phyloP scores from a whole-genome alignment of 305 asterid genomes.

The Fraxinus greggii region DNA sequence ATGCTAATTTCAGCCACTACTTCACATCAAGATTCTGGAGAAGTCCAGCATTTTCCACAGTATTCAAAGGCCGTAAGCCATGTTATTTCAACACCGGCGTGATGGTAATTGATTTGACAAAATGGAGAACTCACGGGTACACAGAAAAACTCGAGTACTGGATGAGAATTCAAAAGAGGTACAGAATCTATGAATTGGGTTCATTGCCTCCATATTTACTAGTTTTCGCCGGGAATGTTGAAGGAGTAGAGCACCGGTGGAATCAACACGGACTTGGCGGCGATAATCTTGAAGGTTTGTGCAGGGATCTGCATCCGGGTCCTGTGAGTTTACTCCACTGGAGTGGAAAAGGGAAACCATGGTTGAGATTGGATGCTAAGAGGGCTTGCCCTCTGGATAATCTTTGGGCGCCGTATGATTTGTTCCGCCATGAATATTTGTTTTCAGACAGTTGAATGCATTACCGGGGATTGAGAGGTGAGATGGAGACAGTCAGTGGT shows the following conservation, averaged over 20 bases:
- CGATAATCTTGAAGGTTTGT: slow-evolving; percentile 69
- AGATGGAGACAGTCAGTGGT: slow-evolving; percentile 33
- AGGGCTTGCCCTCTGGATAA: slow-evolving; percentile 68
- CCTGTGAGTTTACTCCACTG: slow-evolving; percentile 82
- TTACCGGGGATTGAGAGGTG: slow-evolving; percentile 28
- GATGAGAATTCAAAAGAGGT: slow-evolving; percentile 65
- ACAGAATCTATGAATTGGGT: slow-evolving; percentile 71
- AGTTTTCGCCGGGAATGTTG: slow-evolving; percentile 70
- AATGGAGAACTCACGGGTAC: slow-evolving; percentile 48
- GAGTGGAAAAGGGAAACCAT: slow-evolving; percentile 89
- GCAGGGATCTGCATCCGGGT: slow-evolving; percentile 78
- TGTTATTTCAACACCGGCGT: slow-evolving; percentile 92
- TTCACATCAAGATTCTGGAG: slow-evolving; percentile 70
- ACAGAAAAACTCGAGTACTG: slow-evolving; percentile 64
- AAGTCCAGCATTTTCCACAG: slow-evolving; percentile 33
- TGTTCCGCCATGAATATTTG: slow-evolving; percentile 49
- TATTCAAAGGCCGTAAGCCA: slow-evolving; percentile 41
- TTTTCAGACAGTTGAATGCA: slow-evolving; percentile 40
- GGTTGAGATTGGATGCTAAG: slow-evolving; percentile 67
- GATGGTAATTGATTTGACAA: slow-evolving; percentile 64
- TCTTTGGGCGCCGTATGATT: slow-evolving; percentile 74
- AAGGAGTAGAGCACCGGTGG: slow-evolving; percentile 76
- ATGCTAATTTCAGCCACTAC: slow-evolving; percentile 68
- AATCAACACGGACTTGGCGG: slow-evolving; percentile 90
- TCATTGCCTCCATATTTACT: slow-evolving; percentile 73